A percentile compares a stretch with the other conserved stretches of the same genome.
phyloP scores from a whole-genome alignment of 2,329 filamentous ascomycete genomes.

The Sarocladium oryzae region DNA sequence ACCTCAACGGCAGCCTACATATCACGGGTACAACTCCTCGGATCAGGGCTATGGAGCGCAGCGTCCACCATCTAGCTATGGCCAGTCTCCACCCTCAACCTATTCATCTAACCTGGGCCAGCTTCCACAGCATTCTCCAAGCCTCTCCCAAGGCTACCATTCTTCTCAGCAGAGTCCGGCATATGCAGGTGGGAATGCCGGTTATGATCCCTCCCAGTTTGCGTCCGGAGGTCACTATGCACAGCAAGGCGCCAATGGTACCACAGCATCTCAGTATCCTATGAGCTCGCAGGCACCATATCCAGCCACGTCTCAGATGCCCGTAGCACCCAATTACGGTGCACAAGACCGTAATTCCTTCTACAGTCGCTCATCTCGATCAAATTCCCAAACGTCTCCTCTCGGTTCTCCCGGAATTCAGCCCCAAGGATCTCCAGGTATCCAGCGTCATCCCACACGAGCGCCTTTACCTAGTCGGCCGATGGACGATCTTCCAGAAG shows the following conservation, averaged over 20 bases:
- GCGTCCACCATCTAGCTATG: constrained; percentile 24
- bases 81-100: constrained; percentile 30
- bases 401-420: constrained; percentile 36
- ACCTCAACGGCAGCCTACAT: constrained; percentile 46
- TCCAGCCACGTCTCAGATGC: constrained; percentile 45
- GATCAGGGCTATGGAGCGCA: constrained; percentile 33
- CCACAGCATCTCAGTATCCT: constrained; percentile 27
- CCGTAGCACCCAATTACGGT: constrained; percentile 45
- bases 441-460: constrained; percentile 53
- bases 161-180: constrained; percentile 19
- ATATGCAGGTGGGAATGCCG: neutral
- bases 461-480: constrained; percentile 51
- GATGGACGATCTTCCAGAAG: constrained; percentile 37
- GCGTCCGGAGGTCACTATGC: constrained; percentile 22
- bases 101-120: constrained; percentile 17
- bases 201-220: constrained; percentile 31
- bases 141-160: constrained; percentile 32
- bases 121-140: constrained; percentile 24
- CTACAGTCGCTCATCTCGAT: constrained; percentile 37
- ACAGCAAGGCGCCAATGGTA: constrained; percentile 33
- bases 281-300: constrained; percentile 41
- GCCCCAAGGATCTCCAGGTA: constrained; percentile 36
- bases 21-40: constrained; percentile 41
- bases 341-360: constrained; percentile 39
- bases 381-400: constrained; percentile 44